Conservation (phyloP, 1,284 basidiomycete species). For the Wallemia ichthyophaga region DNA sequence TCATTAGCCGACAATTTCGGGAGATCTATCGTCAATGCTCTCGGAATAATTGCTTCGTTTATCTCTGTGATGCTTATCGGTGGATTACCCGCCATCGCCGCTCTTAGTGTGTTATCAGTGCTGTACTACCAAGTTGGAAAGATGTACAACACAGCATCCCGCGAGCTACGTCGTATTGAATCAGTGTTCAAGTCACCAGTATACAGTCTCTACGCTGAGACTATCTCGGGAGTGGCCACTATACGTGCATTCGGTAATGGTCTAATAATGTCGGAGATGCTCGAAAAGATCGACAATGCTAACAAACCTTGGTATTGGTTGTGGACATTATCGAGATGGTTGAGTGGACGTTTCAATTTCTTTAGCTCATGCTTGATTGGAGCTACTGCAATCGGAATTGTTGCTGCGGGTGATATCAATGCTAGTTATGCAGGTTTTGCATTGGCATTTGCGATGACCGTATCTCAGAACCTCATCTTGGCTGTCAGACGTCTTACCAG, state of each 20-base stretch:
- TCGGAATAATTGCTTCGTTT: constrained; percentile 15
- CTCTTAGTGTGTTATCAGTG: constrained; percentile 26
- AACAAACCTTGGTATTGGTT: constrained; percentile 5
- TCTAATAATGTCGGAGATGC: not conserved
- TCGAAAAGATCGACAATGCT: constrained; percentile 3
- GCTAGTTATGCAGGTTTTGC: constrained; percentile 12
- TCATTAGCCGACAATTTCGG: constrained; percentile 59
- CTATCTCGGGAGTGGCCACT: constrained; percentile 50
- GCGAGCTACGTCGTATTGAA: constrained; percentile 64
- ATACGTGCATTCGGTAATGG: constrained; percentile 58
- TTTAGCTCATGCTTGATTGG: constrained; percentile 5
- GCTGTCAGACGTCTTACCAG: constrained; percentile 40
- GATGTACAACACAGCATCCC: constrained; percentile 56
- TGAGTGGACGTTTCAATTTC: constrained; percentile 1
- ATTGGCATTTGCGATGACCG: constrained; percentile 10
- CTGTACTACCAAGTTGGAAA: constrained; percentile 23
- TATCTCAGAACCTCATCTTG: constrained; percentile 5
- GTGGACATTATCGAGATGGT: not conserved
- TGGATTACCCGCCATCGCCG: constrained; percentile 37
- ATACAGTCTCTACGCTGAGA: constrained; percentile 73
- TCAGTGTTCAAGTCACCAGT: constrained; percentile 67
- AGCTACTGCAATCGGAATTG: constrained; percentile 36
- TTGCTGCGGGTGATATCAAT: constrained; percentile 8
- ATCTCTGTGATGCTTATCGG: constrained; percentile 20
- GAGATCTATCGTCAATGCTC: constrained; percentile 28